Evolutionary conservation across 108 stramenopile species (phyloP).

Genomic region (Licmophora abbreviata): DNA sequence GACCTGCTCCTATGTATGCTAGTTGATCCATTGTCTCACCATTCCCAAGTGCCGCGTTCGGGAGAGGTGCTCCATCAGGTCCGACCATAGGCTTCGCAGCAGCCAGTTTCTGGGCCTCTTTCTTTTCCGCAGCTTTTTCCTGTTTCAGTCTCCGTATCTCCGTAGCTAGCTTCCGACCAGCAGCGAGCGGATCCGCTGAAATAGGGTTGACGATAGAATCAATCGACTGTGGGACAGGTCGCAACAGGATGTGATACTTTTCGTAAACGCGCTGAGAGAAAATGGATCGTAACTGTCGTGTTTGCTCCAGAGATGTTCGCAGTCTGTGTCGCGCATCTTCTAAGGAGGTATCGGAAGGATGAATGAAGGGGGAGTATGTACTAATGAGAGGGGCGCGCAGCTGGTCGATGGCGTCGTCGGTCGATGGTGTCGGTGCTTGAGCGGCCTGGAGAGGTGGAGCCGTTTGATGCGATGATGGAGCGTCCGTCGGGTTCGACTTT

Average conservation of each 20-base stretch:
- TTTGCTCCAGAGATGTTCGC: slow-evolving; percentile 60
- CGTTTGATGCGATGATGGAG: background rate
- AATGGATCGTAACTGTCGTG: slow-evolving; percentile 45
- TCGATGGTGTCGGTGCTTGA: background rate
- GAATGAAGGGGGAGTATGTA: slow-evolving; percentile 46
- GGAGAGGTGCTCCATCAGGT: background rate
- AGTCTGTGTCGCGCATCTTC: slow-evolving; percentile 53
- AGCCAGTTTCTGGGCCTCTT: slow-evolving; percentile 38
- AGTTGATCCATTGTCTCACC: slow-evolving; percentile 47
- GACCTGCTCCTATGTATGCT: slow-evolving; percentile 47
- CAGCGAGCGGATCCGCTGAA: slow-evolving; percentile 30
- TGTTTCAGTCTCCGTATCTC: slow-evolving; percentile 21
- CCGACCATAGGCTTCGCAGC: slow-evolving; percentile 2
- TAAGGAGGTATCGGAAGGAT: slow-evolving; percentile 49
- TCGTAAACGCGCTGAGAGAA: slow-evolving; percentile 75
- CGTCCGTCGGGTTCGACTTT: background rate
- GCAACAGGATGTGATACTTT: slow-evolving; percentile 56
- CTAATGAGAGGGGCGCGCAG: slow-evolving; percentile 26
- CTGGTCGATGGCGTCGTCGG: background rate
- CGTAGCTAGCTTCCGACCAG: slow-evolving; percentile 11
- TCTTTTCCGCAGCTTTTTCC: slow-evolving; percentile 62
- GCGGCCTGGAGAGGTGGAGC: background rate
- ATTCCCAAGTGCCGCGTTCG: slow-evolving; percentile 13
- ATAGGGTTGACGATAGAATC: slow-evolving; percentile 14
- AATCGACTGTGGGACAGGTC: slow-evolving; percentile 11